Base-by-base conservation (phyloP, 2,329 filamentous ascomycete genomes). In the Seiridium unicorne region DNA sequence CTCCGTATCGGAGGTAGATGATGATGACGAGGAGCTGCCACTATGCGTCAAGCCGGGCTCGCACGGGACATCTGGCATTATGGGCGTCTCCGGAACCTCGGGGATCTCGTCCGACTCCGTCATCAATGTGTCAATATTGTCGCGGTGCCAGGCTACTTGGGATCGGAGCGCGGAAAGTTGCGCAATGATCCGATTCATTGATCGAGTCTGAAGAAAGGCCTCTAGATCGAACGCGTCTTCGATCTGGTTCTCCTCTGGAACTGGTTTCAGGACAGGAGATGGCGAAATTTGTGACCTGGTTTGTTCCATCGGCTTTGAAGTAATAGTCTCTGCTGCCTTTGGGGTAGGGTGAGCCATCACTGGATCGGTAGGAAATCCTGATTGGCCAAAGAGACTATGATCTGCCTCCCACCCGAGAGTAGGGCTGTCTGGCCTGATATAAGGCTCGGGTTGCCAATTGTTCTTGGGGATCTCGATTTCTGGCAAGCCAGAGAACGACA, bases 371-470 rank as follows among this genome's bases (percentile, higher is more conserved):
- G 60, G 9, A 13, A 40, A 42, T 4, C 62, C 60, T 11, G 57
- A 40, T 4, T 59, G 48, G 4, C 62, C 59, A 36, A 65, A 62
- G 48, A 64, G 54, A 51, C 63, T 46, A 47, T 68, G 60, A 63
- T 81, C 80, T 56, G 83, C 81, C 59, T 84, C 70, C 61, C 61
- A 79, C 9, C 84, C 84, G 5, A 87, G 78, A 0, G 84, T 87
- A 1, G 84, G 84, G 3, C 84, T 87, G 65, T 87, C 84, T 0
- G 84, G 84, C 7, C 84, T 82, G 61, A 85, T 77, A 38, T 79
- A 73, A 26, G 82, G 81, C 65, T 83, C 72, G 3, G 67, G 75
- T 13, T 73, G 72, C 31, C 31, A 42, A 13, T 73, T 71, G 42
- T 64, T 68, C 60, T 59, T 51, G n/a, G 55, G 44, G 31, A 70